Base-by-base conservation (phyloP, 306 rosid species). In the Cotoneaster glaucophyllus region DNA sequence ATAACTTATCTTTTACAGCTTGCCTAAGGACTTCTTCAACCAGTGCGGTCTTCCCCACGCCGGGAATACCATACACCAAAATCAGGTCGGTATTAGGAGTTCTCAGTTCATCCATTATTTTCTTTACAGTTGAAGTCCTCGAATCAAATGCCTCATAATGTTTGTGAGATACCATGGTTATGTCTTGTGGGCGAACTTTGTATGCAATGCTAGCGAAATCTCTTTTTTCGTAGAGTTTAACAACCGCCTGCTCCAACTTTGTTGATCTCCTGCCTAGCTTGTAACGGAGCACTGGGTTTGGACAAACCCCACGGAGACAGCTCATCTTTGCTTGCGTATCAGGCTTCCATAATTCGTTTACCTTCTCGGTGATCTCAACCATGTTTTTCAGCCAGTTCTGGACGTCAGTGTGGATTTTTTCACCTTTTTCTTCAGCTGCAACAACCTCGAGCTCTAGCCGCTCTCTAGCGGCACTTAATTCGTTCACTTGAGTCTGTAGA, bases 1-100 rank as follows among this genome's bases (percentile, higher is more conserved):
- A 78, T 32, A 22, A 17, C 45, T 61, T 52, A 0, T 7, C 61
- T 5, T 4, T 3, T 12, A 17, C 1, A 34, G 48, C 52, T 69
- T 41, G 43, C 22, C 18, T 64, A 3, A 5, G 12, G n/a, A 80
- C 48, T 64, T 80, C 54, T n/a, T 69, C 41, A 3, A 63, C 77
- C 0, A 80, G 80, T 45, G 79, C 75, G 7, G 80, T 75, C 17
- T 75, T 80, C 2, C 83, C 80, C 12, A 74, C 75, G 14, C 79
- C 79, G 0, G 58, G 79, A 59, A 67, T 68, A 8, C 83, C 81
- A 28, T 4, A 62, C 15, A 80, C 61, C 54, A 79, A 39, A 74
- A 74, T 69, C 26, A 1, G 32, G 32, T 68, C 5, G n/a, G 43
- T 31, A 31, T 14, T 21, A 48, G 26, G 3, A 1, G 43, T 59